Conservation (phyloP, 1,284 basidiomycete species). For the Nidula niveotomentosa region DNA sequence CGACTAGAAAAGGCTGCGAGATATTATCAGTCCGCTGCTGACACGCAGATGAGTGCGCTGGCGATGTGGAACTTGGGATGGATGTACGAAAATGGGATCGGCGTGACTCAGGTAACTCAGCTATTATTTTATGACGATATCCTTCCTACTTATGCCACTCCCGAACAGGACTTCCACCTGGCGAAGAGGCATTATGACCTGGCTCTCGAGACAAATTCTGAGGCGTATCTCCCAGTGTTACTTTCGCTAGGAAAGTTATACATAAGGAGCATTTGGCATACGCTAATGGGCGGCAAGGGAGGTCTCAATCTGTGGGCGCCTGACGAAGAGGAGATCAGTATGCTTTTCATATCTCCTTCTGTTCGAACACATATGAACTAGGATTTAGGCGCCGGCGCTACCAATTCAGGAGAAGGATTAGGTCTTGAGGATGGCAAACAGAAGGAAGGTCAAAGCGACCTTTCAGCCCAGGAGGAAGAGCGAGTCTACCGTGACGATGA, state of each 20-base stretch:
- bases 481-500: conserved; percentile 42
- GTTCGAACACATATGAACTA: too few species aligned
- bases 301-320: conserved; percentile 65
- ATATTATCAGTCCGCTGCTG: conserved; percentile 93
- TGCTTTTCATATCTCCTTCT: conserved; percentile 8
- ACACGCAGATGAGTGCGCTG: conserved; percentile 87
- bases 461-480: conserved; percentile 23
- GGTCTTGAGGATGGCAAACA: conserved; percentile 33
- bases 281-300: conserved; percentile 65
- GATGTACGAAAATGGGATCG: conserved; percentile 98
- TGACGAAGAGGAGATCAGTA: conserved; percentile 51
- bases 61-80: conserved; percentile 99
- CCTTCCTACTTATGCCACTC: not conserved
- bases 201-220: conserved; percentile 82
- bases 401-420: too few species aligned
- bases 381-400: too few species aligned
- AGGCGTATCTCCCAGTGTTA: conserved; percentile 87
- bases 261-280: conserved; percentile 82
- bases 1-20: conserved; percentile 86
- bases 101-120: conserved; percentile 74
- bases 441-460: conserved; percentile 15
- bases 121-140: not conserved
- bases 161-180: conserved; percentile 84
- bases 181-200: conserved; percentile 97
- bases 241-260: conserved; percentile 86